Percentiles rank a stretch among this genome's conserved stretches.
These are phyloP conservation scores for Quercus tomentella DNA, from an alignment of 331 rosid species.

Conservation along the genomic window DNA sequence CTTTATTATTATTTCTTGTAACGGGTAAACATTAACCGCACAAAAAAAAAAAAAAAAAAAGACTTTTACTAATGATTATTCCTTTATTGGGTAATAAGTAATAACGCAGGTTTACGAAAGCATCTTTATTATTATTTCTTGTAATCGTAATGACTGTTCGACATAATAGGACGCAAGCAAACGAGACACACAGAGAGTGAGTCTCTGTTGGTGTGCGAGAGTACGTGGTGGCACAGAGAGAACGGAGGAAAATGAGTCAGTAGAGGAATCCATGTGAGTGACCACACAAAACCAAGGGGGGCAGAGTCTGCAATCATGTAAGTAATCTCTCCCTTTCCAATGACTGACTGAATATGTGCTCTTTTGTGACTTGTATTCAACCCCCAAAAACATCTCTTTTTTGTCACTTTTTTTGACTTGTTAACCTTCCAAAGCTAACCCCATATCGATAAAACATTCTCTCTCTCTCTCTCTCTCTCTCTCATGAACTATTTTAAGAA, in stretches of 20 bases:
- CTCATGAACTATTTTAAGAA: too few species aligned
- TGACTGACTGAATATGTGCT: background rate
- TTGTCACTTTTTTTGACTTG: background rate
- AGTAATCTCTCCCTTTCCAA: background rate
- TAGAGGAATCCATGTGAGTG: constrained; percentile 20
- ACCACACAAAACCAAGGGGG: constrained; percentile 10
- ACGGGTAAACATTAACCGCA: too few species aligned
- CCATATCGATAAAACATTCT: background rate
- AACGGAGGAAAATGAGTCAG: background rate
- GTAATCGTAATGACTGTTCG: background rate
- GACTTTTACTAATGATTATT: background rate
- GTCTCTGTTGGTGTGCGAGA: background rate
- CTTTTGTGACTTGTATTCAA: background rate
- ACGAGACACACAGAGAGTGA: background rate
- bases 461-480: background rate
- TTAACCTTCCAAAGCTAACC: background rate
- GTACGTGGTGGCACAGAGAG: background rate
- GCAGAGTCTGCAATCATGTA: constrained; percentile 3
- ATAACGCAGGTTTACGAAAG: background rate
- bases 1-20: too few species aligned
- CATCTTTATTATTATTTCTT: background rate
- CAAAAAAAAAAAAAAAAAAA: too few species aligned
- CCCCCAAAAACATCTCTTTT: background rate
- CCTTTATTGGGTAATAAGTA: background rate
- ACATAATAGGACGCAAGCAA: background rate